Evolutionary conservation across 116 monocot genomes (phyloP).

Genomic region (Iris pallida): DNA sequence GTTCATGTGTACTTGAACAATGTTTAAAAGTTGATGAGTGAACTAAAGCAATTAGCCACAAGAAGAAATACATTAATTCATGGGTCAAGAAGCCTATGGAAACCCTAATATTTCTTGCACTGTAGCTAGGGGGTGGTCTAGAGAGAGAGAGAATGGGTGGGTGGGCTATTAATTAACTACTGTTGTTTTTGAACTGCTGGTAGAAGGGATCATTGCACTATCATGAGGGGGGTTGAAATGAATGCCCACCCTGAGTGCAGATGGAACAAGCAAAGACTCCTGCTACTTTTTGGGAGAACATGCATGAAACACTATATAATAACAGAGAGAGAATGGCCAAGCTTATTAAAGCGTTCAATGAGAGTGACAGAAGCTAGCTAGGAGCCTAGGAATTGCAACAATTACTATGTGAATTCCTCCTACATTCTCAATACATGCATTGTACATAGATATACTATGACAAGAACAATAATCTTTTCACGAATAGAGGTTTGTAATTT

Average conservation of each 20-base stretch:
- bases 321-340: background rate
- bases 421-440: background rate
- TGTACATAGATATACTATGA: background rate
- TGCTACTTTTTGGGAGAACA: slow-evolving; percentile 27
- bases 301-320: slow-evolving; percentile 27
- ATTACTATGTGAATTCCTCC: no score
- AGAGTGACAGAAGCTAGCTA: slow-evolving; percentile 1
- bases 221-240: slow-evolving; percentile 17
- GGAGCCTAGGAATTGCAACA: background rate
- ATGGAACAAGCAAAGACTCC: slow-evolving; percentile 25
- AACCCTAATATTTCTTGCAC: background rate
- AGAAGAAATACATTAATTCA: background rate
- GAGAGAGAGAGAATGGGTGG: background rate
- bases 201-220: slow-evolving; percentile 34
- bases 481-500: no score
- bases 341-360: background rate
- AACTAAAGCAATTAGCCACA: slow-evolving; percentile 10
- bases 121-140: background rate
- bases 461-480: no score
- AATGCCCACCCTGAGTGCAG: slow-evolving; percentile 20
- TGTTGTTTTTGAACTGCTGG: slow-evolving; percentile 19
- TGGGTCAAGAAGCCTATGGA: background rate
- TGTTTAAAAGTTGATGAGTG: background rate
- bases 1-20: no score
- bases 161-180: background rate